phyloP scores from a whole-genome alignment of 2,329 filamentous ascomycete species.

The Dactylellina haptotyla region DNA sequence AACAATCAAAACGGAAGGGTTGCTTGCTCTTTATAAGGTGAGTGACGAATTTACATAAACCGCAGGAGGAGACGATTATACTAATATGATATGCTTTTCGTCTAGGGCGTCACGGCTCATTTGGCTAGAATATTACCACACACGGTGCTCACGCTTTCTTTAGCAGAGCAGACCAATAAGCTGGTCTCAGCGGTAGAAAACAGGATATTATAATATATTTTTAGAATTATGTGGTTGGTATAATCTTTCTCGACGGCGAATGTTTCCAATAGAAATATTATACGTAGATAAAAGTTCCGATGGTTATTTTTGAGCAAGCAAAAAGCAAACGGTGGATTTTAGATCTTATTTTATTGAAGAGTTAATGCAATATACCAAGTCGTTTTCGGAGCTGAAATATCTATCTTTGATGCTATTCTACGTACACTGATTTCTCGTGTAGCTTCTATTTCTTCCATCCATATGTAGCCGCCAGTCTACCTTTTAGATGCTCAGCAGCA shows the following conservation, averaged over 20 bases:
- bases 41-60: not conserved
- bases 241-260: not conserved
- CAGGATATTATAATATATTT: conserved; percentile 63
- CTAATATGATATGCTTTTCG: conserved; percentile 6
- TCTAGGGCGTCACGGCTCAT: conserved; percentile 84
- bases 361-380: not conserved
- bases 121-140: conserved; percentile 93
- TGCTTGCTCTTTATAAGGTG: conserved; percentile 90
- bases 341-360: not conserved
- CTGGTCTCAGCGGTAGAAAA: conserved; percentile 81
- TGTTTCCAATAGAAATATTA: not conserved
- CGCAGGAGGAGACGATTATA: not conserved
- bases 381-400: not conserved
- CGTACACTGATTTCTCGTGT: no score
- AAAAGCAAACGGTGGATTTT: not conserved
- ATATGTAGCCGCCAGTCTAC: conserved; percentile 71
- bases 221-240: not conserved
- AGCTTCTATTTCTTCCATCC: conserved; percentile 55
- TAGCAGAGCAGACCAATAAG: conserved; percentile 98
- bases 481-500: conserved; percentile 72
- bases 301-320: conserved; percentile 21
- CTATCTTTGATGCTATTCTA: not conserved
- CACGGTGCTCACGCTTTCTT: conserved; percentile 88
- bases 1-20: conserved; percentile 88
- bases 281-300: conserved; percentile 17